Percentiles rank a stretch among this genome's conserved stretches.
Evolutionary conservation across 2,329 filamentous ascomycete genomes (phyloP).

Genomic region (Chrysoporthe deuterocubensis): DNA sequence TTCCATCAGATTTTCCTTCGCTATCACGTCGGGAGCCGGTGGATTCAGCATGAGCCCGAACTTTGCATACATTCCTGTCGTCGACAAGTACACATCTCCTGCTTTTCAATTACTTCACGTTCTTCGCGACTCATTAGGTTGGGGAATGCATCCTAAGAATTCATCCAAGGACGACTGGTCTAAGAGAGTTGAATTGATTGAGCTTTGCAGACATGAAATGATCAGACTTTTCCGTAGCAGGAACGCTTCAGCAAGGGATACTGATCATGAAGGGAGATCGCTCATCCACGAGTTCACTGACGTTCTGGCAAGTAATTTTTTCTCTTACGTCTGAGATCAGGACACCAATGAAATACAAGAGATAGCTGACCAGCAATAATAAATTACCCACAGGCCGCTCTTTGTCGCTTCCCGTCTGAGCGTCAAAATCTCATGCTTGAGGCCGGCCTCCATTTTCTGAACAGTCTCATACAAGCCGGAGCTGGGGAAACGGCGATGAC

Average conservation of each 20-base stretch:
- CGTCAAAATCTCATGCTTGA: not conserved
- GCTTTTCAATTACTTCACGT: not conserved
- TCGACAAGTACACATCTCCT: not conserved
- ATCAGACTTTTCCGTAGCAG: not conserved
- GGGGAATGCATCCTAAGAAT: no score
- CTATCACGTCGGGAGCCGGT: not conserved
- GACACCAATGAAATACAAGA: no score
- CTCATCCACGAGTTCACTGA: not conserved
- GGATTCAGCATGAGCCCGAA: not conserved
- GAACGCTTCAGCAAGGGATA: not conserved
- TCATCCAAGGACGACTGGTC: not conserved
- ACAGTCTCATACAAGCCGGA: not conserved
- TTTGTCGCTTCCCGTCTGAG: not conserved
- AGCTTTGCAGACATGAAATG: not conserved
- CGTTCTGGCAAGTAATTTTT: not conserved
- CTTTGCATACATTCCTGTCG: not conserved
- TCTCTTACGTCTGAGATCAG: not conserved
- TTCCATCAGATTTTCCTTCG: not conserved
- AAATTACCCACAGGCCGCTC: not conserved
- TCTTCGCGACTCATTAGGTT: not conserved
- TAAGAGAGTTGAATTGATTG: not conserved
- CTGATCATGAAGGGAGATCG: not conserved
- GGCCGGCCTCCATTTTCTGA: not conserved
- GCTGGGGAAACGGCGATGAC: not conserved
- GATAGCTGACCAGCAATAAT: not conserved